Evolutionary conservation across 768 basidiomycete genomes (phyloP).

Genomic region (Filobasidium floriforme): DNA sequence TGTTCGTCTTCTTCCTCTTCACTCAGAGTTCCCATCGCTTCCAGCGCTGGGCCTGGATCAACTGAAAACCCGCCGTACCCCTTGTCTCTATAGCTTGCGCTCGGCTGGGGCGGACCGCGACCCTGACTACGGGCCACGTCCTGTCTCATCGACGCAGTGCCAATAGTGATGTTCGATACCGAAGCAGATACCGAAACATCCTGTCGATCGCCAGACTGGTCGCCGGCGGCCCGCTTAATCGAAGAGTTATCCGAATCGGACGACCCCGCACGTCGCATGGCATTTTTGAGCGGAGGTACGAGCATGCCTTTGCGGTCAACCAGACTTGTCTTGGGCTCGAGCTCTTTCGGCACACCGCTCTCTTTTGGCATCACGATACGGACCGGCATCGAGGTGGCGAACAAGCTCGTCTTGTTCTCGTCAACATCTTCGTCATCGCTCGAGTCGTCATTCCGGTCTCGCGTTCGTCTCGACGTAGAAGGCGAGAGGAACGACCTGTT

Average conservation of each 20-base stretch:
- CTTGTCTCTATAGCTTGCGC: neutral
- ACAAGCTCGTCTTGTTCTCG: constrained; percentile 21
- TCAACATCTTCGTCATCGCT: constrained; percentile 18
- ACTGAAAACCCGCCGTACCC: constrained; percentile 23
- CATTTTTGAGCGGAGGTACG: constrained; percentile 38
- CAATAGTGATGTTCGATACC: constrained; percentile 7
- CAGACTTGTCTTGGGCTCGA: constrained; percentile 37
- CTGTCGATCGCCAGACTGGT: neutral
- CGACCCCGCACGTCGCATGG: constrained; percentile 25
- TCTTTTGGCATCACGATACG: constrained; percentile 30
- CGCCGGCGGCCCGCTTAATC: neutral
- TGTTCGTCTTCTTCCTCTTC: constrained; percentile 31
- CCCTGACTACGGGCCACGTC: neutral
- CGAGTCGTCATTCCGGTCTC: neutral
- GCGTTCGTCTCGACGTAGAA: neutral
- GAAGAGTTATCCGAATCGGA: neutral
- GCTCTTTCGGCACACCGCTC: constrained; percentile 5
- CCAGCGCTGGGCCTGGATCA: constrained; percentile 41
- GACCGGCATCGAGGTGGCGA: constrained; percentile 40
- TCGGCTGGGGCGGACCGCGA: neutral
- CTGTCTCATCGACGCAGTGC: neutral
- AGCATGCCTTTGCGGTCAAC: constrained; percentile 34
- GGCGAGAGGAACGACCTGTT: neutral
- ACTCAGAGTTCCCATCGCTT: constrained; percentile 27
- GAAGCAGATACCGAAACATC: neutral